These are phyloP conservation scores for Nepenthes gracilis DNA, from an alignment of 148 eudicot genomes.

Conservation along the genomic window DNA sequence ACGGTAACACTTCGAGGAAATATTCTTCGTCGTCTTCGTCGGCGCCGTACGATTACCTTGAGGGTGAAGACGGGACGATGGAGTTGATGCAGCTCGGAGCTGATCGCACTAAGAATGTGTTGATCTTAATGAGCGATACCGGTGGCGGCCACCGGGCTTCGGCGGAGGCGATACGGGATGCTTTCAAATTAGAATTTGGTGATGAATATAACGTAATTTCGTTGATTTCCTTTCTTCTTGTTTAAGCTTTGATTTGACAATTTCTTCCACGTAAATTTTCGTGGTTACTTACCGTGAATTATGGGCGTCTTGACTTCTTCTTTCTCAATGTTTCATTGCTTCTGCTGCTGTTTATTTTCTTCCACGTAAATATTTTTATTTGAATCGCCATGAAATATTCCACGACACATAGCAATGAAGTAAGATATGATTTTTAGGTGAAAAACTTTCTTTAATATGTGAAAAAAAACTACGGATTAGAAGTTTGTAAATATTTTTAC, in stretches of 20 bases:
- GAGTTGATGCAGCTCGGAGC: slow-evolving; percentile 93
- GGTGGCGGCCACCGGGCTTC: slow-evolving; percentile 98
- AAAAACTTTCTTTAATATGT: too few relatives aligned
- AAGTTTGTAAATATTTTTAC: too few relatives aligned
- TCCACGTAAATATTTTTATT: too few relatives aligned
- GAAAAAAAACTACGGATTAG: too few relatives aligned
- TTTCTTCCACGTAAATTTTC: neutral
- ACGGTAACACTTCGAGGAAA: slow-evolving; percentile 6
- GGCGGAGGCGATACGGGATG: slow-evolving; percentile 90
- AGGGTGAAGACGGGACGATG: slow-evolving; percentile 63
- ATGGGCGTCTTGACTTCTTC: too few relatives aligned
- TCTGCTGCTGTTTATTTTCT: too few relatives aligned
- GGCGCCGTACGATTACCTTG: slow-evolving; percentile 17
- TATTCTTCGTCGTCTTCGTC: slow-evolving; percentile 11
- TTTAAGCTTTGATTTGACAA: neutral
- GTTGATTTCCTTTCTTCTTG: neutral
- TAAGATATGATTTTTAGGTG: too few relatives aligned
- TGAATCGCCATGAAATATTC: too few relatives aligned
- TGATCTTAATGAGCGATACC: slow-evolving; percentile 96
- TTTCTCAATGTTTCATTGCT: too few relatives aligned
- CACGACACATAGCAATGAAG: too few relatives aligned
- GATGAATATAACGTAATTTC: slow-evolving; percentile 75
- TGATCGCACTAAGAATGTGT: slow-evolving; percentile 72
- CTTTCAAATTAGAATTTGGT: slow-evolving; percentile 72
- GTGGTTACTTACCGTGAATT: too few relatives aligned